Conservation (phyloP, 768 basidiomycete genomes). For the Filobasidium floriforme region DNA sequence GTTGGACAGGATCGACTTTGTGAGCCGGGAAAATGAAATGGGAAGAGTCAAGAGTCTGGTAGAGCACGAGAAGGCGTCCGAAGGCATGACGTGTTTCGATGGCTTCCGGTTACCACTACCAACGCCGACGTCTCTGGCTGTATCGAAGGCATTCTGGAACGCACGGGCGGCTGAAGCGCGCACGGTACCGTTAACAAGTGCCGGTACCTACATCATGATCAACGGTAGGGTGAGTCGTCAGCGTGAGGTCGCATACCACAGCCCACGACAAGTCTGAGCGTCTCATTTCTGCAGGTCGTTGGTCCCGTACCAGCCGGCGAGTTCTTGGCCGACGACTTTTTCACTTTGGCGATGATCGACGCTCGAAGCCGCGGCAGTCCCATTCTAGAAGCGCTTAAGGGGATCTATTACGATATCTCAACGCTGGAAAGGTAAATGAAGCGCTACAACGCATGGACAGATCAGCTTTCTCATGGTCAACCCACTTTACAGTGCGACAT, state of each 20-base stretch:
- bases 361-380: constrained; percentile 61
- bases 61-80: not conserved
- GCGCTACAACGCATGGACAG: not conserved
- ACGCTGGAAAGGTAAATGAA: constrained; percentile 49
- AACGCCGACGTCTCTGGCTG: constrained; percentile 16
- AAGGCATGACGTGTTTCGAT: not conserved
- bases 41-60: not conserved
- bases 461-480: not conserved
- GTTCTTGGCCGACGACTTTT: constrained; percentile 67
- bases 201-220: constrained; percentile 59
- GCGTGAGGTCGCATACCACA: no score
- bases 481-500: constrained; percentile 49
- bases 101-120: not conserved
- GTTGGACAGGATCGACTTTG: constrained; percentile 30
- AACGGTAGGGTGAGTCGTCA: constrained; percentile 83
- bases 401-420: constrained; percentile 48
- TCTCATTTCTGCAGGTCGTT: constrained; percentile 54
- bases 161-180: constrained; percentile 40
- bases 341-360: constrained; percentile 66
- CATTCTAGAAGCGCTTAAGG: constrained; percentile 59
- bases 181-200: constrained; percentile 53
- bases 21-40: constrained; percentile 2
- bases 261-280: no score
- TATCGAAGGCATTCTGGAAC: constrained; percentile 37
- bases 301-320: constrained; percentile 60